Evolutionary conservation across 768 basidiomycete species (phyloP).

Genomic region (Amanita rubescens): DNA sequence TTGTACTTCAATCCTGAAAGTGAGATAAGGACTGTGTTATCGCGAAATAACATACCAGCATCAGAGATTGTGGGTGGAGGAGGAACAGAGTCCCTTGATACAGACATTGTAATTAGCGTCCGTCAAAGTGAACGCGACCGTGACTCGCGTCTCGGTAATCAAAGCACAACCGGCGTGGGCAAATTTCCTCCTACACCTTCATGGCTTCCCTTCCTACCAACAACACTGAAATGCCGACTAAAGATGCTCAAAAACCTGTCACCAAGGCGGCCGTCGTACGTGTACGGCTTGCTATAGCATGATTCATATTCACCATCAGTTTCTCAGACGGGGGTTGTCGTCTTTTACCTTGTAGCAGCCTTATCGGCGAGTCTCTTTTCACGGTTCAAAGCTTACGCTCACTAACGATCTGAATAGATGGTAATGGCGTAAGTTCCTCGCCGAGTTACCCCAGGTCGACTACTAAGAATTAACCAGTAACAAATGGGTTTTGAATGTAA

Average conservation of each 20-base stretch:
- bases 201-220: not conserved
- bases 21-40: too few species aligned
- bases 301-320: not conserved
- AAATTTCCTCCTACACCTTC: not conserved
- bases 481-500: slow-evolving; percentile 84
- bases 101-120: not conserved
- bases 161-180: slow-evolving; percentile 7
- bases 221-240: slow-evolving; percentile 18
- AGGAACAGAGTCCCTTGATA: slow-evolving; percentile 1
- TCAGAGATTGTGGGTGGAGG: slow-evolving; percentile 5
- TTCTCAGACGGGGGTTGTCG: slow-evolving; percentile 60
- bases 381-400: not conserved
- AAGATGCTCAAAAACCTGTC: slow-evolving; percentile 18
- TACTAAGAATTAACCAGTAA: slow-evolving; percentile 41
- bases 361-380: slow-evolving; percentile 56
- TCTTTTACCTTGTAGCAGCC: slow-evolving; percentile 87
- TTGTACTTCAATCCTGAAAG: slow-evolving; percentile 28
- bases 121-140: not conserved
- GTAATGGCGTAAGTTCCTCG: slow-evolving; percentile 66
- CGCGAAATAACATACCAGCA: slow-evolving; percentile 10
- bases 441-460: not conserved
- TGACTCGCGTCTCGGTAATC: slow-evolving; percentile 2
- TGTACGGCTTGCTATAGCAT: slow-evolving; percentile 23
- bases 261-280: not conserved
- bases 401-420: slow-evolving; percentile 46